Percentiles rank a stretch among this genome's conserved stretches.
These are phyloP conservation scores for Cyclotella cryptica DNA, from an alignment of 108 stramenopile genomes.

Conservation along the genomic window DNA sequence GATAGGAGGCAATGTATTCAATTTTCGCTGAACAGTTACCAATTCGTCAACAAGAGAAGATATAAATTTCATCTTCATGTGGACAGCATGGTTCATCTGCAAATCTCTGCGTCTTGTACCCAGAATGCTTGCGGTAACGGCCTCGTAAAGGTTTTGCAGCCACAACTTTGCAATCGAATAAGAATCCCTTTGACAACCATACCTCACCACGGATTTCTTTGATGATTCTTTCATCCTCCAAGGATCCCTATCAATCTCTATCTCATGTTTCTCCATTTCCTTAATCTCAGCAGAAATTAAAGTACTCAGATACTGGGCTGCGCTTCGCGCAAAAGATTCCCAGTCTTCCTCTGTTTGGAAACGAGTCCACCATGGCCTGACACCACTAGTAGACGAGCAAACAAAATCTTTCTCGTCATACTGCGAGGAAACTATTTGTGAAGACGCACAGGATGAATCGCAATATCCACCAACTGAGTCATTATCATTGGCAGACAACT, in stretches of 20 bases:
- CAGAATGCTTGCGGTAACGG: conserved; percentile 9
- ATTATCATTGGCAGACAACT: conserved; percentile 22
- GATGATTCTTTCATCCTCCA: conserved; percentile 8
- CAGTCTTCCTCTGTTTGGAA: conserved; percentile 38
- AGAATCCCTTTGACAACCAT: neutral
- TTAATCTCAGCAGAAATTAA: conserved; percentile 8
- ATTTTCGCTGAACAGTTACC: conserved; percentile 7
- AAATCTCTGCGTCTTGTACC: neutral
- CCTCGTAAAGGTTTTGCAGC: conserved; percentile 15
- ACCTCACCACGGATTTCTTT: neutral
- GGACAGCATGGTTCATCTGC: neutral
- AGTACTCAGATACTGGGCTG: conserved; percentile 15
- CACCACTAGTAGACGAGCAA: neutral
- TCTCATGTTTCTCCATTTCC: conserved; percentile 11
- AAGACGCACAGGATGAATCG: conserved; percentile 2
- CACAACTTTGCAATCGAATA: conserved; percentile 13
- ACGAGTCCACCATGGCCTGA: conserved; percentile 25
- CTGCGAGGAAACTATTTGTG: neutral
- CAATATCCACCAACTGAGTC: neutral
- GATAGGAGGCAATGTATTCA: conserved; percentile 23
- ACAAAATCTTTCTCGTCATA: neutral
- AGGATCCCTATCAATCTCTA: conserved; percentile 3
- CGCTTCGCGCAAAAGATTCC: conserved; percentile 20
- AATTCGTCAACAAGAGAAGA: conserved; percentile 27
- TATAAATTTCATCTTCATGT: conserved; percentile 7